Conservation (phyloP, 495 filamentous ascomycete species). For the Podospora comata region DNA sequence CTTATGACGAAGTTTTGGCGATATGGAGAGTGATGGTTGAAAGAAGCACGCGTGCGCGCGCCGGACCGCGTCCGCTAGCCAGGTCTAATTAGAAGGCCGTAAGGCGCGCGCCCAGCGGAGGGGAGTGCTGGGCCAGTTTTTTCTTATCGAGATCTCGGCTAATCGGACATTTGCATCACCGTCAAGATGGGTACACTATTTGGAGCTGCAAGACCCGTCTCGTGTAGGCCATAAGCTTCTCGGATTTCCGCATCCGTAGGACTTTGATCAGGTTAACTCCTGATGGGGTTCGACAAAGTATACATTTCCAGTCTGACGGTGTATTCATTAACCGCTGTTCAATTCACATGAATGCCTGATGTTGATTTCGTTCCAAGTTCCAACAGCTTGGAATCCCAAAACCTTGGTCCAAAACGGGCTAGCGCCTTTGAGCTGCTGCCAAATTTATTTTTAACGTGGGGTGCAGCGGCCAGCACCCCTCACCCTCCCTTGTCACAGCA, state of each 20-base stretch:
- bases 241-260: no score
- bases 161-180: not conserved
- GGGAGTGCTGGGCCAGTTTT: not conserved
- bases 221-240: no score
- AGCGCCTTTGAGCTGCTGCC: not conserved
- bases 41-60: not conserved
- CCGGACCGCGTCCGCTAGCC: not conserved
- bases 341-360: not conserved
- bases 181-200: not conserved
- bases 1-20: conserved; percentile 28
- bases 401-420: not conserved
- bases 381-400: not conserved
- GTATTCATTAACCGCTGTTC: no score
- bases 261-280: no score
- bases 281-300: not conserved
- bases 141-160: not conserved
- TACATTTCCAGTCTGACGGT: not conserved
- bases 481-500: not conserved
- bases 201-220: not conserved
- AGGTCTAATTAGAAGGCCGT: not conserved
- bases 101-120: not conserved
- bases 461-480: not conserved
- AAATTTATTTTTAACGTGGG: not conserved
- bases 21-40: not conserved
- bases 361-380: not conserved